Conservation (phyloP, 345 rosid species). For the Melaleuca quinquenervia region DNA sequence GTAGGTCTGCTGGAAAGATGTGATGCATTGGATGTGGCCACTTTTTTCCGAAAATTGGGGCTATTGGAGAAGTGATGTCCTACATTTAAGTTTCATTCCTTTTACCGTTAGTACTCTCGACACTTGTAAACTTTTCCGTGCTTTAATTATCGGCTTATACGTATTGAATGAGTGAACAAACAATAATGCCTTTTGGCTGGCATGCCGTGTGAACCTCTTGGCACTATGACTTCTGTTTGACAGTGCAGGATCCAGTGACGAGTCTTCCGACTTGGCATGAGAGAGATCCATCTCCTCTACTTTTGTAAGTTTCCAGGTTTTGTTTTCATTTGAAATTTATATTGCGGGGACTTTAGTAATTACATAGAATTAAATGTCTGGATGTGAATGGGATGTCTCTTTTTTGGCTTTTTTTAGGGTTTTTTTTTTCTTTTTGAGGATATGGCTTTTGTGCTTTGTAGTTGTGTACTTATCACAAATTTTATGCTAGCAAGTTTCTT, state of each 20-base stretch:
- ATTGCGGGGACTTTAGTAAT: neutral
- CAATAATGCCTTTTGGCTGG: neutral
- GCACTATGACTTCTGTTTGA: neutral
- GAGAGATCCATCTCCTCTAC: slow-evolving; percentile 49
- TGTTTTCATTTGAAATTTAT: neutral
- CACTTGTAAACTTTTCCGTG: neutral
- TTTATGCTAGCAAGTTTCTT: neutral
- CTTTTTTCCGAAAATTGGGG: slow-evolving; percentile 75
- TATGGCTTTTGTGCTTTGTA: neutral
- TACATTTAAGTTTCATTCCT: slow-evolving; percentile 72
- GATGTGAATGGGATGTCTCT: neutral
- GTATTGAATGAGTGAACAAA: neutral
- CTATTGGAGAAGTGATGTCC: slow-evolving; percentile 64
- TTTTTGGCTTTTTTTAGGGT: neutral
- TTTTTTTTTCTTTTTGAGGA: neutral
- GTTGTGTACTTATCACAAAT: neutral
- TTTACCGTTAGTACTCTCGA: slow-evolving; percentile 43
- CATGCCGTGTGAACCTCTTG: neutral
- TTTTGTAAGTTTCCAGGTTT: slow-evolving; percentile 40
- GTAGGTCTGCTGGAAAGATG: slow-evolving; percentile 81
- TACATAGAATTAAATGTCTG: neutral
- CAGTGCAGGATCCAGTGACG: slow-evolving; percentile 79
- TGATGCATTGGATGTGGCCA: slow-evolving; percentile 97
- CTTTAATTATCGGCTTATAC: neutral
- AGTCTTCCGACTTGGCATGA: slow-evolving; percentile 67